These are phyloP conservation scores for Aspergillus luchuensis DNA, from an alignment of 2,329 filamentous ascomycete genomes.

Conservation along the genomic window DNA sequence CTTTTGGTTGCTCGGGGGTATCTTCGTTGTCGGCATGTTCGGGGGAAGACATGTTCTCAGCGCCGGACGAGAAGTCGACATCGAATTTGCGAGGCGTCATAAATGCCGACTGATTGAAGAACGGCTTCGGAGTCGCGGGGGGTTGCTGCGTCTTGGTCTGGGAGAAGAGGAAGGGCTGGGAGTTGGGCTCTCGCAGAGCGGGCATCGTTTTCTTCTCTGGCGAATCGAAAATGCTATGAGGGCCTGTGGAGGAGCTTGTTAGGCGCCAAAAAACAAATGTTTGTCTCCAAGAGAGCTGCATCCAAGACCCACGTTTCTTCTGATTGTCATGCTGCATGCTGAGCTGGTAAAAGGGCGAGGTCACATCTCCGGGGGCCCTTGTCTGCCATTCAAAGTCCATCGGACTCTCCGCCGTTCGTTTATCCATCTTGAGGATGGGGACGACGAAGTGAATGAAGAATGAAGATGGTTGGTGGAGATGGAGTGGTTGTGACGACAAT, in stretches of 20 bases:
- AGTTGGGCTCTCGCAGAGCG: conserved; percentile 53
- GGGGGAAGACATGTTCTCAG: conserved; percentile 50
- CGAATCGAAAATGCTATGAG: conserved; percentile 46
- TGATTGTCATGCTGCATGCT: conserved; percentile 43
- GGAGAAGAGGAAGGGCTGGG: conserved; percentile 54
- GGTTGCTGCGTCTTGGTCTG: conserved; percentile 35
- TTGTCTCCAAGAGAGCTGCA: no score
- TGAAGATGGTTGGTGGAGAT: conserved; percentile 7
- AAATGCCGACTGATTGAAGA: conserved; percentile 48
- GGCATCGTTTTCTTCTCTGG: conserved; percentile 52
- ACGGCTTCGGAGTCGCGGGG: conserved; percentile 33
- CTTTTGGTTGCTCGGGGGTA: conserved; percentile 46
- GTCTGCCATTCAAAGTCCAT: conserved; percentile 56
- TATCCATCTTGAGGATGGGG: conserved; percentile 35
- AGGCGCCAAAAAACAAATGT: neutral
- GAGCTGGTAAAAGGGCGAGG: conserved; percentile 53
- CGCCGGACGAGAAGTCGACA: conserved; percentile 51
- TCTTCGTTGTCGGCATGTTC: conserved; percentile 52
- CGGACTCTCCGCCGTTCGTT: conserved; percentile 47
- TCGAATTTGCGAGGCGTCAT: conserved; percentile 53
- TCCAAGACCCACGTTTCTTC: conserved; percentile 46
- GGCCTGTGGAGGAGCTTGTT: conserved; percentile 30
- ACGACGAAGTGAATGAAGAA: conserved; percentile 13
- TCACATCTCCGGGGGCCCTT: conserved; percentile 46
- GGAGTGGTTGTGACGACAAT: conserved; percentile 6